Evolutionary conservation across 2,329 filamentous ascomycete genomes (phyloP), one percentile per base, ranked within the genome.

Genomic region (Exophiala dermatitidis): DNA sequence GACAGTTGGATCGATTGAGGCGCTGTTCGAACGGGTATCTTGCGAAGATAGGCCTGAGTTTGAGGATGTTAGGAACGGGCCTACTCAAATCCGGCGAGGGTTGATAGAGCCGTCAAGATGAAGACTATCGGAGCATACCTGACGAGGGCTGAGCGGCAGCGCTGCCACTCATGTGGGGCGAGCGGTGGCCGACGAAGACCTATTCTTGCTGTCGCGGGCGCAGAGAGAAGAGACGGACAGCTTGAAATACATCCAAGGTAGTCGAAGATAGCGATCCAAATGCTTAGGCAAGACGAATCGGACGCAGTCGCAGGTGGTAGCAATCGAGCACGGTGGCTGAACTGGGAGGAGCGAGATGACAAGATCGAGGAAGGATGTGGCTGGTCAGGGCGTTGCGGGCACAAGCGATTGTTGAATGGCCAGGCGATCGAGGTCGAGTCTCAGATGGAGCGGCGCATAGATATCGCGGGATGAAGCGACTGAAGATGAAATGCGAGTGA

Each of bases 161-260:
- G 54, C 55, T 62, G 51, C 60, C 58, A 58, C 62, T 64, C 62
- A 64, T 64, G 62, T 62, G 62, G 62, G 62, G 62, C 62, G 57
- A 62, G 34, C 28, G 53, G 30, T 57, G 62, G 56, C 59, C 60
- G 50, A 45, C 44, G 42, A 46, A 48, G 56, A 58, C 57, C 59
- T 49, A 42, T 19, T 50, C 45, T 54, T 26, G 40, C 52, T 47
- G 45, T 48, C 40, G 46, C 54, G 51, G 46, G 57, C 53, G 49
- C 53, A 52, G 51, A 50, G 37, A 42, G 37, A 34, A 45, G 44
- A 33, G 32, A 31, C 6, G 6, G 51, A 45, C 43, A 50, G 44
- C 34, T 53, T 12, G 30, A 43, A 19, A 49, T 53, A 54, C 47
- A 54, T 57, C 49, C 57, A 54, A 44, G 43, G 43, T 31, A 12